Conservation (phyloP, 768 basidiomycete genomes). For the Calocybe indica region DNA sequence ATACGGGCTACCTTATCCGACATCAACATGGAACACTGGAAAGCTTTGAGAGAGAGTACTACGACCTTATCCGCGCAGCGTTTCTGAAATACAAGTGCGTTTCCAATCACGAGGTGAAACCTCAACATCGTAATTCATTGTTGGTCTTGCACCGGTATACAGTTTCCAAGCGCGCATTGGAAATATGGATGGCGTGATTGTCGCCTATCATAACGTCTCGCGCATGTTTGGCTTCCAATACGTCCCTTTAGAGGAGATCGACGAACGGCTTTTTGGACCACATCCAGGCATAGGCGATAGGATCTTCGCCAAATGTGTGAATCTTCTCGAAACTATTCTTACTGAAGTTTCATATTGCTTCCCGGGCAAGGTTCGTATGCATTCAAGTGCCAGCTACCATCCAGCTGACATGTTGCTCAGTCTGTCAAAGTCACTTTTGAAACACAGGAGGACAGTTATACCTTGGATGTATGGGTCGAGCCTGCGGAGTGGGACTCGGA, state of each 20-base stretch:
- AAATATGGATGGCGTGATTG: slow-evolving; percentile 91
- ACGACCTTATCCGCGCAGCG: slow-evolving; percentile 88
- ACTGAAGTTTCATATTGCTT: slow-evolving; percentile 53
- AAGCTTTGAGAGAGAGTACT: slow-evolving; percentile 92
- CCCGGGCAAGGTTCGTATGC: slow-evolving; percentile 49
- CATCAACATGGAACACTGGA: slow-evolving; percentile 54
- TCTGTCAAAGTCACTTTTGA: slow-evolving; percentile 59
- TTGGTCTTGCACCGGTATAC: background rate
- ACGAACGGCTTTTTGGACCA: slow-evolving; percentile 66
- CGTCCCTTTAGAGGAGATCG: slow-evolving; percentile 82
- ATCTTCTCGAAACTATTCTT: slow-evolving; percentile 61
- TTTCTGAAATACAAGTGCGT: slow-evolving; percentile 88
- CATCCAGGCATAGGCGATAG: slow-evolving; percentile 52
- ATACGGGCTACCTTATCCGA: slow-evolving; percentile 73
- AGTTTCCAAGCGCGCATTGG: slow-evolving; percentile 96
- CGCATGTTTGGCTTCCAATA: slow-evolving; percentile 94
- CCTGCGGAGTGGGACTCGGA: slow-evolving; percentile 45
- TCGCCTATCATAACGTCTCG: slow-evolving; percentile 84
- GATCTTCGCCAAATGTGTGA: slow-evolving; percentile 72
- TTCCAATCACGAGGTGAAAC: too few relatives aligned
- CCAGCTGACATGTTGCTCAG: slow-evolving; percentile 20
- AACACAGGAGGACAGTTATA: slow-evolving; percentile 33
- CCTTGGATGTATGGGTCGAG: slow-evolving; percentile 63
- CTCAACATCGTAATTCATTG: too few relatives aligned
- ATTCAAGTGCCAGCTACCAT: slow-evolving; percentile 1